Evolutionary conservation across 345 rosid genomes (phyloP).

Genomic region (Schrenkiella parvula): DNA sequence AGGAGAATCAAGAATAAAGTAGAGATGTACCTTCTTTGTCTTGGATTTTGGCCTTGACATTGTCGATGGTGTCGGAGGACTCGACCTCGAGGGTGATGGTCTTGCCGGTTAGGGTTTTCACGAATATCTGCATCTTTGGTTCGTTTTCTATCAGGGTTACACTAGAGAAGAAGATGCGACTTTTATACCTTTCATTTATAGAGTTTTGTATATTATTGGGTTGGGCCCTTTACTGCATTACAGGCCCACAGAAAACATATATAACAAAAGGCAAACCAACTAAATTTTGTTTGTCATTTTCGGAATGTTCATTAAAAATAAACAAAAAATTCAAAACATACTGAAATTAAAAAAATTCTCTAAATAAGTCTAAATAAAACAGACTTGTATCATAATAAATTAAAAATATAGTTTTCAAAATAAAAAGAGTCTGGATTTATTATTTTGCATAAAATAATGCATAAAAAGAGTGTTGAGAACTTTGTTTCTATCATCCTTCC

Average conservation of each 20-base stretch:
- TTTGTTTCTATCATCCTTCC: too few species aligned
- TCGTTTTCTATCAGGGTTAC: slow-evolving; percentile 13
- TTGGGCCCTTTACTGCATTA: background rate
- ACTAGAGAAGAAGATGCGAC: background rate
- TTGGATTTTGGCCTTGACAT: slow-evolving; percentile 44
- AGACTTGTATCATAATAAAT: too few species aligned
- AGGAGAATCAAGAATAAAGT: too few species aligned
- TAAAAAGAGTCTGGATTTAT: too few species aligned
- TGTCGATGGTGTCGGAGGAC: slow-evolving; percentile 43
- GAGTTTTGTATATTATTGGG: slow-evolving; percentile 20
- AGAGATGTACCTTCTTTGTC: slow-evolving; percentile 51
- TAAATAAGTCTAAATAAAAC: too few species aligned
- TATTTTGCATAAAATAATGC: too few species aligned
- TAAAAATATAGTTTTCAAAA: too few species aligned
- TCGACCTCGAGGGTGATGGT: slow-evolving; percentile 45
- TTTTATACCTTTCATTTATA: background rate
- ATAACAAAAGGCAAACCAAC: background rate
- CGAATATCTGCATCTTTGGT: slow-evolving; percentile 44
- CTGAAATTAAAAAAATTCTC: too few species aligned
- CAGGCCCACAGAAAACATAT: background rate
- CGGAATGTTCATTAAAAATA: too few species aligned
- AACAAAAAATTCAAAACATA: too few species aligned
- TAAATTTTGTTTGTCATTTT: too few species aligned
- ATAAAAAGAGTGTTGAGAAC: too few species aligned
- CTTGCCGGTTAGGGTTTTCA: slow-evolving; percentile 40